Evolutionary conservation across 2,329 filamentous ascomycete genomes (phyloP), one percentile per base, ranked within the genome.

Genomic region (Cercospora citrullina): DNA sequence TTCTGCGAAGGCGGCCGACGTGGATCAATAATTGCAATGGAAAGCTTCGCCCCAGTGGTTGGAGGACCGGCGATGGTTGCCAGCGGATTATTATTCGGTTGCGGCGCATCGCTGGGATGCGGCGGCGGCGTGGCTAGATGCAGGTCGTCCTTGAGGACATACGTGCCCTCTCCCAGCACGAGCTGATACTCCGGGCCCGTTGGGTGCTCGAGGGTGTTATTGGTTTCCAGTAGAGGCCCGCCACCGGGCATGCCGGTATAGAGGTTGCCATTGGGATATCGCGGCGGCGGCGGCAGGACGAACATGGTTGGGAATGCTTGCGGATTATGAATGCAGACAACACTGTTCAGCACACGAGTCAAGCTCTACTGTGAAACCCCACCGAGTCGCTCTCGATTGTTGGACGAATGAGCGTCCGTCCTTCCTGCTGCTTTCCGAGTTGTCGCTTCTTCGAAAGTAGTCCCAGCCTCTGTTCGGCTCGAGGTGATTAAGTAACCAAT

Each of bases 151-250:
- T 93, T 91, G 53, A 98, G 87, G 23, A 91, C 86, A 77, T 99
- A 99, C 69, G 92, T 94, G 76, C 94, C 95, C 88, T 99, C 95
- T 79, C 94, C 95, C 59, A 94, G 93, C 53, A 97, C 89, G 73
- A 99, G 90, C 78, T 96, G 92, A 80, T 93, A 92, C 75, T 97
- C 94, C 26, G 91, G 87, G 5, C 92, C 92, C 39, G 89, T 88
- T 26, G 92, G 94, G 75, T 91, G 91, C 66, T 87, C 88, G 69
- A 99, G 83, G 45, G 89, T 90, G 78, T 98, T 99, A 81, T 95
- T 96, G 64, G 94, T 97, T 85, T 99, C 95, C 76, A 97, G 90
- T 79, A 96, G 87, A 62, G 88, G 85, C 70, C 89, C 89, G 76
- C 89, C 87, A 72, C 88, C 88, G 64, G 90, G 86, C 72, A 76